Conservation (phyloP, 495 filamentous ascomycete species). For the Friedmanniomyces endolithicus region DNA sequence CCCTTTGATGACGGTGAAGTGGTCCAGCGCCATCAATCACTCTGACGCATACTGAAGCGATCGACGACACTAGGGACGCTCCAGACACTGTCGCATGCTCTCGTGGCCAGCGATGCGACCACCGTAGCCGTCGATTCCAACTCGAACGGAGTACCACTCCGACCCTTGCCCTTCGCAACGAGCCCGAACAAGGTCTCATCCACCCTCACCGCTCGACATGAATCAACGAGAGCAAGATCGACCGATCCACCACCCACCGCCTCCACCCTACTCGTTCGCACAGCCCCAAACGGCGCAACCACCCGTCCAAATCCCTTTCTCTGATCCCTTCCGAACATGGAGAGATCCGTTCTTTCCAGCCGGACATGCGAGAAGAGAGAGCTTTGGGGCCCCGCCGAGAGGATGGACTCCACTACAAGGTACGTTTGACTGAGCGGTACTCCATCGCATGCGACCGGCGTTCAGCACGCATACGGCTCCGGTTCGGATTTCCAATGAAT, state of each 20-base stretch:
- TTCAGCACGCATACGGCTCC: background rate
- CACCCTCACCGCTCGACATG: no score
- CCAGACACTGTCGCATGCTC: no score
- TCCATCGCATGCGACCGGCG: background rate
- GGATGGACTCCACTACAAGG: slow-evolving; percentile 16
- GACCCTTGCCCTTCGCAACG: no score
- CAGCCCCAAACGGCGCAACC: slow-evolving; percentile 25
- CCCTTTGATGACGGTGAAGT: no score
- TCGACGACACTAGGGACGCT: no score
- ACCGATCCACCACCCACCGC: slow-evolving; percentile 22
- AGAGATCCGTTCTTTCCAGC: slow-evolving; percentile 30
- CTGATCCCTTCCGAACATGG: slow-evolving; percentile 28
- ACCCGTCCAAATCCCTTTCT: slow-evolving; percentile 28
- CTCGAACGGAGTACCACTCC: no score
- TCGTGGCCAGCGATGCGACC: no score
- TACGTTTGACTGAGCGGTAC: slow-evolving; percentile 3
- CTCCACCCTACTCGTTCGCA: slow-evolving; percentile 14
- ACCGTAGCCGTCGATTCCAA: no score
- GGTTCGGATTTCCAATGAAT: background rate
- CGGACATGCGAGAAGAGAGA: slow-evolving; percentile 21
- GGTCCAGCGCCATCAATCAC: no score
- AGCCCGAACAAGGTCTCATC: no score
- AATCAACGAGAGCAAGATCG: slow-evolving; percentile 19
- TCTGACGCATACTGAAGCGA: no score
- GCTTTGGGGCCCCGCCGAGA: slow-evolving; percentile 22